Evolutionary conservation across 2,329 filamentous ascomycete genomes (phyloP), one percentile per base, ranked within the genome.

Genomic region (Thielaviopsis punctulata): DNA sequence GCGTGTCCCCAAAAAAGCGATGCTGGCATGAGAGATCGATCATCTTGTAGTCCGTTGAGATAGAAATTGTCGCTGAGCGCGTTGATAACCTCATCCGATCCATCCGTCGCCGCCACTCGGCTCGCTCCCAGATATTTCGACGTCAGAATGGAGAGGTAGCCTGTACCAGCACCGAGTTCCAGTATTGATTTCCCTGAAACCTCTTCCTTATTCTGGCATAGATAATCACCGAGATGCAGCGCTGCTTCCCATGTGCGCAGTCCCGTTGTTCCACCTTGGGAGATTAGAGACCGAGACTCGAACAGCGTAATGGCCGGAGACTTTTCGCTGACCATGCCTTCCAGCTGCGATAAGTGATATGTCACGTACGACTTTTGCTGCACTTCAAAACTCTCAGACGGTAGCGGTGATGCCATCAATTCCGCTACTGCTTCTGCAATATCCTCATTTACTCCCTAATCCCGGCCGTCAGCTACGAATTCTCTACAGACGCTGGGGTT

Each of bases 221-320:
- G 73, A 59, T 80, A 87, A 45, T 80, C 73, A 1, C 82, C 82
- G 0, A 90, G 70, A 58, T 87, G 82, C 8, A 90, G 67, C 1
- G 83, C 79, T 1, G 85, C 85, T 63, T 90, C 86, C 86, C 85
- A 92, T 0, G 86, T 90, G 30, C 85, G 75, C 22, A 85, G 71
- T 1, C 85, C 85, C 0, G 85, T 90, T 1, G 83, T 88, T 1
- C 84, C 83, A 0, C 73, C 73, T 2, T 80, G 80, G 1, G 83
- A 79, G 47, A 90, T 76, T 24, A 89, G 71, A 25, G 74, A 73
- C 2, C 79, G 76, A 27, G 80, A 79, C 65, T 89, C 85, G 13
- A 84, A 71, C 1, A 88, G 68, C 1, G 79, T 83, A 53, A 88
- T 73, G 24, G 57, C 49, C 47, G 24, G 49, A 27, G 25, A 23